These are phyloP conservation scores for Thielaviopsis punctulata DNA, from an alignment of 2,329 filamentous ascomycete genomes.

Conservation along the genomic window DNA sequence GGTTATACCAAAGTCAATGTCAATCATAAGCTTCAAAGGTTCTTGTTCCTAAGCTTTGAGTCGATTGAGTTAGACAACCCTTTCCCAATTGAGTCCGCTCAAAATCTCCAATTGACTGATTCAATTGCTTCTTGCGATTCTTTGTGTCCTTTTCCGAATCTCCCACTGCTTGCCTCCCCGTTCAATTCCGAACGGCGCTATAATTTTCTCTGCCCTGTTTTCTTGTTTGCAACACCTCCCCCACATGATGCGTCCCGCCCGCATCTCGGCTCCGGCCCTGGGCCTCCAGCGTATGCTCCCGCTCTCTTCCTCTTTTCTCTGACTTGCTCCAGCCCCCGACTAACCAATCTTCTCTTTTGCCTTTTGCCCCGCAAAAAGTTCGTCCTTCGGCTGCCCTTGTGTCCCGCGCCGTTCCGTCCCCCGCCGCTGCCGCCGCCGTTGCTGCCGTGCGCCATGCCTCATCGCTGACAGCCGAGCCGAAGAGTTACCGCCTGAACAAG, in stretches of 20 bases:
- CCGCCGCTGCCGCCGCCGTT: slow-evolving; percentile 43
- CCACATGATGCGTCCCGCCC: slow-evolving; percentile 31
- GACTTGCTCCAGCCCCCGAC: neutral
- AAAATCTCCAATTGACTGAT: too few relatives aligned
- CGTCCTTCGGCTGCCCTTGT: slow-evolving; percentile 47
- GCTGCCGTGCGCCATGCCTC: slow-evolving; percentile 48
- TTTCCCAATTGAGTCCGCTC: too few relatives aligned
- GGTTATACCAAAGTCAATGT: too few relatives aligned
- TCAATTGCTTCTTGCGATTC: too few relatives aligned
- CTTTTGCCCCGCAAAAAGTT: slow-evolving; percentile 26
- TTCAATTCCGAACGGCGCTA: too few relatives aligned
- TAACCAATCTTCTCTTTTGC: neutral
- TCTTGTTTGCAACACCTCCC: too few relatives aligned
- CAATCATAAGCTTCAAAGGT: too few relatives aligned
- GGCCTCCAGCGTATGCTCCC: slow-evolving; percentile 32
- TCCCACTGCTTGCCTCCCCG: too few relatives aligned
- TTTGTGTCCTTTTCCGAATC: too few relatives aligned
- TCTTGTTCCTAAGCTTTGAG: too few relatives aligned
- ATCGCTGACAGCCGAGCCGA: slow-evolving; percentile 34
- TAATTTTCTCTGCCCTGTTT: neutral
- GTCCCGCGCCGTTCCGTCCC: slow-evolving; percentile 43
- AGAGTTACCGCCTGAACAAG: slow-evolving; percentile 21
- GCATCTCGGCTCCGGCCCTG: slow-evolving; percentile 31
- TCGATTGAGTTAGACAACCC: too few relatives aligned
- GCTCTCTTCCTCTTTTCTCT: slow-evolving; percentile 6